These are phyloP conservation scores for Pyrenophora seminiperda DNA, from an alignment of 2,329 filamentous ascomycete species.

Conservation along the genomic window DNA sequence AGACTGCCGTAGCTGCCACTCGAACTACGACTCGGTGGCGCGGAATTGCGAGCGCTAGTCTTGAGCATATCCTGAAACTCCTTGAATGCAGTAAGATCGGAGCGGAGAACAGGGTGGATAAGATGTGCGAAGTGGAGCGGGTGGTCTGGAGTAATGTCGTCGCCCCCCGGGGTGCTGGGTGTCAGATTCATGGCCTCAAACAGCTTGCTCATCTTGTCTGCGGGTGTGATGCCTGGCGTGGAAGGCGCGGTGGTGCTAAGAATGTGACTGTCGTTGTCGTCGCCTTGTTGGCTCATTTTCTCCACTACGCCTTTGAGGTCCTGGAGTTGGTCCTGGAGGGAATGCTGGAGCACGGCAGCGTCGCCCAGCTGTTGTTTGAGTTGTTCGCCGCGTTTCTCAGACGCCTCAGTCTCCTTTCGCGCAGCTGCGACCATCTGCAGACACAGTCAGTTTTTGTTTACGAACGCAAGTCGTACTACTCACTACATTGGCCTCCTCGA, in stretches of 20 bases:
- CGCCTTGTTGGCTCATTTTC: constrained; percentile 74
- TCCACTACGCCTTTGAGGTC: constrained; percentile 94
- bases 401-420: constrained; percentile 78
- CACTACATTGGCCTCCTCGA: constrained; percentile 93
- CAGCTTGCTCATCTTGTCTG: constrained; percentile 62
- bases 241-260: constrained; percentile 71
- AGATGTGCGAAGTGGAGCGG: constrained; percentile 80
- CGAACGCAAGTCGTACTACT: constrained; percentile 18
- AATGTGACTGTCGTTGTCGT: constrained; percentile 72
- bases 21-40: constrained; percentile 68
- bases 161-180: constrained; percentile 54
- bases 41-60: constrained; percentile 62
- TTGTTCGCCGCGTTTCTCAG: constrained; percentile 86
- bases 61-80: constrained; percentile 82
- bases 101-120: constrained; percentile 80
- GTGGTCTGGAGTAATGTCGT: constrained; percentile 64
- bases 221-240: constrained; percentile 69
- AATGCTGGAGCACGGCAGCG: constrained; percentile 81
- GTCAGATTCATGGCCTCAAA: constrained; percentile 66
- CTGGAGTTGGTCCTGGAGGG: constrained; percentile 88
- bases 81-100: constrained; percentile 77
- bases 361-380: constrained; percentile 84
- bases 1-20: constrained; percentile 72
- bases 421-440: constrained; percentile 85
- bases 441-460: background rate